Base-by-base conservation (phyloP, 306 rosid genomes). In the Quercus suber region DNA sequence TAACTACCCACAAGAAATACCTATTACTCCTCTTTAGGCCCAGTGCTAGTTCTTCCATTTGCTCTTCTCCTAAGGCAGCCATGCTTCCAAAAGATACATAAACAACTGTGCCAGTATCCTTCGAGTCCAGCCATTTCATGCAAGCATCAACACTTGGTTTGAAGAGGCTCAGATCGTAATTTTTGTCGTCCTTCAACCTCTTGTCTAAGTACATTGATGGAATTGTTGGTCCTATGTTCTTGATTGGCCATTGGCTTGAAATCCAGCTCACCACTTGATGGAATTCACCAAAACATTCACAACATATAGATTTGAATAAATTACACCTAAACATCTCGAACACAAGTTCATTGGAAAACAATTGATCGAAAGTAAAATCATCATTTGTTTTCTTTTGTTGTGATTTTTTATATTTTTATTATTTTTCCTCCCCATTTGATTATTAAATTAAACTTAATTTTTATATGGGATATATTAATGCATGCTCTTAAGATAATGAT, bases 201-300 rank as follows among this genome's bases (percentile, higher is more conserved):
- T 52, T 59, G 82, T 78, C 82, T 20, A 71, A 78, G 76, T 58
- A 78, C 19, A 65, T 35, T 43, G 82, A 78, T 63, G 78, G 82
- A 45, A 79, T 8, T 3, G 78, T 52, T 51, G 83, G 78, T 52
- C 78, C 83, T 51, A 79, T 19, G 13, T 64, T 17, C 53, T 73
- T 79, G 20, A 79, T 23, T 31, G 82, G 73, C 28, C 78, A 35
- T 6, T 43, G 21, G 73, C 67, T 73, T 17, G 69, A 61, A 64
- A 79, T 72, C 82, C 82, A 79, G 19, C 33, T 57, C 30, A 75
- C 56, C 8, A 75, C 71, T 71, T 75, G 43, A 20, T 70, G 19
- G 5, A 20, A 69, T 45, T 37, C 5, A 43, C 12, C 20, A 69
- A 21, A 49, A 49, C 53, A 49, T 49, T 49, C 15, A 49, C 53